These are phyloP conservation scores for Ogataea neopini DNA, from an alignment of 805 yeast species.

Conservation along the genomic window DNA sequence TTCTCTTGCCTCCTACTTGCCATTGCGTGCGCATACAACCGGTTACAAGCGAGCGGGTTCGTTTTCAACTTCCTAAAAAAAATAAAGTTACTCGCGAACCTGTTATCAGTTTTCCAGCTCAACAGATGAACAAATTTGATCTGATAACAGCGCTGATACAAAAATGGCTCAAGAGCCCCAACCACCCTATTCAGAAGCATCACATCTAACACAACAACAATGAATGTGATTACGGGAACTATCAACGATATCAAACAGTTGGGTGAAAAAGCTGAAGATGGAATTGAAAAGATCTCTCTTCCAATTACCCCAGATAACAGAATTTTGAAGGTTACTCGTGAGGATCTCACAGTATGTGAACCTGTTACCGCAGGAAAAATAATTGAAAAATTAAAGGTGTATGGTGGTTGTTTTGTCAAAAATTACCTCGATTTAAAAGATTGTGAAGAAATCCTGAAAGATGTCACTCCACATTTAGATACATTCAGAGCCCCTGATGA, in stretches of 20 bases:
- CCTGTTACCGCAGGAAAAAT: conserved; percentile 4
- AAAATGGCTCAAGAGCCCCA: no score
- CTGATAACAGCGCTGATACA: no score
- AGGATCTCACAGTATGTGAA: conserved; percentile 4
- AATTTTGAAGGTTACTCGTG: background rate
- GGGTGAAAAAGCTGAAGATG: conserved; percentile 2
- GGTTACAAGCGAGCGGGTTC: background rate
- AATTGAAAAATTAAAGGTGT: background rate
- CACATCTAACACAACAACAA: background rate
- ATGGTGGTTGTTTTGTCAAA: conserved; percentile 6
- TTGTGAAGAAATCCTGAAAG: conserved; percentile 1
- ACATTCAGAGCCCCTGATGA: conserved; percentile 1
- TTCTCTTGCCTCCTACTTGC: no score
- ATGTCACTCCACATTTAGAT: conserved; percentile 4
- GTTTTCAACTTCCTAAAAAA: background rate
- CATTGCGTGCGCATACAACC: no score
- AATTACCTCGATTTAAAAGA: background rate
- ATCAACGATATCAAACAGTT: background rate
- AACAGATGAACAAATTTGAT: no score
- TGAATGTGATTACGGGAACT: background rate
- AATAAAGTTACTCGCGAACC: no score
- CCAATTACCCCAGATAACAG: background rate
- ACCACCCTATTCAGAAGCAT: no score
- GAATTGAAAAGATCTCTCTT: background rate
- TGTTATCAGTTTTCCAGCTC: background rate